These are phyloP conservation scores for Calcarisporium arbuscula DNA, from an alignment of 2,329 filamentous ascomycete genomes.

Conservation along the genomic window DNA sequence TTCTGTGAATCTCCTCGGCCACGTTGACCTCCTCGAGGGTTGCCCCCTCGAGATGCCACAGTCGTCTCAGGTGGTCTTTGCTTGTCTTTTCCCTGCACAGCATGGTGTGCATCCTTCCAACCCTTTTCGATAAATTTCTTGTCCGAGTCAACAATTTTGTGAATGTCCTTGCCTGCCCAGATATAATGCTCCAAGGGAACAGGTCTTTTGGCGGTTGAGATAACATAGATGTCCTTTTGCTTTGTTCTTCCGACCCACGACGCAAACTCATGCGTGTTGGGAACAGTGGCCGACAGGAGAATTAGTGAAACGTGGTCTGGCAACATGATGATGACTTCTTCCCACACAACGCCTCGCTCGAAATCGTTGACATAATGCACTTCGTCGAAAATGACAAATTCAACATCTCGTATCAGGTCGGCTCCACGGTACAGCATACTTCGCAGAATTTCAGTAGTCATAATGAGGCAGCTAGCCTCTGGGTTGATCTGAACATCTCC, in stretches of 20 bases:
- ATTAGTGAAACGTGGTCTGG: slow-evolving; percentile 96
- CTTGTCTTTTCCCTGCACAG: slow-evolving; percentile 77
- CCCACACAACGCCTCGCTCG: slow-evolving; percentile 96
- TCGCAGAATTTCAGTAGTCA: slow-evolving; percentile 96
- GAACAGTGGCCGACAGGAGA: slow-evolving; percentile 89
- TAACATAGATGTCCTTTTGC: slow-evolving; percentile 98
- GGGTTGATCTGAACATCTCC: slow-evolving; percentile 97
- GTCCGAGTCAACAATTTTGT: slow-evolving; percentile 90
- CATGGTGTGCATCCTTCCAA: slow-evolving; percentile 88
- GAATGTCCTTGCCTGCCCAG: slow-evolving; percentile 87
- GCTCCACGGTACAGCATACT: slow-evolving; percentile 98
- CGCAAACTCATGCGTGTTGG: slow-evolving; percentile 95
- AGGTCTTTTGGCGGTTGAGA: slow-evolving; percentile 91
- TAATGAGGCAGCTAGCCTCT: slow-evolving; percentile 95
- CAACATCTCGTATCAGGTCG: slow-evolving; percentile 92
- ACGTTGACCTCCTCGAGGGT: slow-evolving; percentile 26
- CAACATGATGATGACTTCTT: slow-evolving; percentile 99
- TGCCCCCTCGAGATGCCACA: slow-evolving; percentile 31
- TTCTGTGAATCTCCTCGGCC: slow-evolving; percentile 35
- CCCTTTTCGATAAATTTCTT: slow-evolving; percentile 88
- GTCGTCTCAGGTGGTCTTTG: slow-evolving; percentile 38
- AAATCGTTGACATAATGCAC: slow-evolving; percentile 98
- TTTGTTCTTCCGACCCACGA: slow-evolving; percentile 98
- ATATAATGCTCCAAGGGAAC: slow-evolving; percentile 94
- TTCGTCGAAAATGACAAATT: slow-evolving; percentile 98